These are phyloP conservation scores for Pseudocohnilembus persalinus DNA, from an alignment of 169 alveolate genomes.

Conservation along the genomic window DNA sequence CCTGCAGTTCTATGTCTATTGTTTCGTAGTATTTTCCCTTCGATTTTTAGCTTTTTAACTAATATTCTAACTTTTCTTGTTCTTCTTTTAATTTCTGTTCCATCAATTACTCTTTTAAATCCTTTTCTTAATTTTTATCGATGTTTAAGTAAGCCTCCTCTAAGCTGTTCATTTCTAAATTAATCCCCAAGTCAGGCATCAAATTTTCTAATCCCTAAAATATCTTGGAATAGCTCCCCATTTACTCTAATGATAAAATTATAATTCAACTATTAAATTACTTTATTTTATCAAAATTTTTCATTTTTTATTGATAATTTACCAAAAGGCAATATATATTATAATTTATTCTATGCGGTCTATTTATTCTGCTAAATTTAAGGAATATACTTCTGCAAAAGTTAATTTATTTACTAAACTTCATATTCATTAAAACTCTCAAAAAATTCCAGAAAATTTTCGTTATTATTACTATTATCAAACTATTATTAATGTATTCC, in stretches of 20 bases:
- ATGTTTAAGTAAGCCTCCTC: conserved; percentile 67
- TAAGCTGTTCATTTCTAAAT: conserved; percentile 50
- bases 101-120: background rate
- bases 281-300: no score
- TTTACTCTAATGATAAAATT: no score
- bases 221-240: background rate
- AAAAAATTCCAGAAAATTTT: background rate
- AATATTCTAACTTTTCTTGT: background rate
- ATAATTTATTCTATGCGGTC: conserved; percentile 21
- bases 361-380: conserved; percentile 4
- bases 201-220: background rate
- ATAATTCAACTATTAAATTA: no score
- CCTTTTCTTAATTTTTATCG: conserved; percentile 53
- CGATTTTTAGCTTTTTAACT: background rate
- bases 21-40: background rate
- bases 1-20: background rate
- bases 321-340: conserved; percentile 22
- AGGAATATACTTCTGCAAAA: background rate
- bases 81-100: no score
- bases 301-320: no score
- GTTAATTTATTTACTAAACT: conserved; percentile 1
- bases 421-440: background rate
- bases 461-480: background rate
- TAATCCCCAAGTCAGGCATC: background rate
- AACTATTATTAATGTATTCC: conserved; percentile 7